Base-by-base conservation (phyloP, 768 basidiomycete genomes). In the Tephrocybe rancida region DNA sequence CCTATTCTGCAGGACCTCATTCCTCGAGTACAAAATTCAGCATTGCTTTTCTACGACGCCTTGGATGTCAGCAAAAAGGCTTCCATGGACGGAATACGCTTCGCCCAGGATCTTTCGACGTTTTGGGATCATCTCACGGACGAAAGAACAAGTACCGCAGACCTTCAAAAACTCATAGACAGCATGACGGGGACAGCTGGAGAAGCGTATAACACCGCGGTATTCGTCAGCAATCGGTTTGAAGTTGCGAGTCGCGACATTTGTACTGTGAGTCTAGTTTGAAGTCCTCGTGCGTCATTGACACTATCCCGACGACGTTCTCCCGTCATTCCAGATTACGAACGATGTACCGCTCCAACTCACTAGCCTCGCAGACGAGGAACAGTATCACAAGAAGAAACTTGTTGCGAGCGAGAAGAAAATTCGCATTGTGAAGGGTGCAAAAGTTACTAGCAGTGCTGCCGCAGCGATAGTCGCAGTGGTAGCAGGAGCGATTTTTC, bases 401-500 rank as follows among this genome's bases (percentile, higher is more conserved):
- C 39, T 48, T 1, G 57, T 48, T 6, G 19, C 44, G n/a, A 30
- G 39, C 13, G 43, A 57, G 34, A 61, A 58, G 8, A 44, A 49
- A 6, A 42, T 56, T 14, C 43, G 50, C 1, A 51, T 24, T 13
- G 41, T 51, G 2, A 62, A 54, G 44, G 24, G 60, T 3, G 45
- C 30, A 6, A 64, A 64, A 42, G 56, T 30, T 3, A 39, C 55
- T 22, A 30, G 48, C 41, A 55, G 51, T 1, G 54, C 61, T 18
- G 56, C 48, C 39, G 26, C 61, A 13, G 63, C 63, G 2, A 44
- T 64, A 5, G 56, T 54, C 27, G 47, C 48, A 2, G 63, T 51
- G 19, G 50, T 60, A 7, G 39, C 61, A 1, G 42, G 41, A 10
- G 21, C 60, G 2, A 39, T 27, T 9, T 61, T 60, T 5, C 63